Evolutionary conservation across 83 land plant species (phyloP), one percentile per base, ranked within the genome.

Genomic region (Picea mariana): DNA sequence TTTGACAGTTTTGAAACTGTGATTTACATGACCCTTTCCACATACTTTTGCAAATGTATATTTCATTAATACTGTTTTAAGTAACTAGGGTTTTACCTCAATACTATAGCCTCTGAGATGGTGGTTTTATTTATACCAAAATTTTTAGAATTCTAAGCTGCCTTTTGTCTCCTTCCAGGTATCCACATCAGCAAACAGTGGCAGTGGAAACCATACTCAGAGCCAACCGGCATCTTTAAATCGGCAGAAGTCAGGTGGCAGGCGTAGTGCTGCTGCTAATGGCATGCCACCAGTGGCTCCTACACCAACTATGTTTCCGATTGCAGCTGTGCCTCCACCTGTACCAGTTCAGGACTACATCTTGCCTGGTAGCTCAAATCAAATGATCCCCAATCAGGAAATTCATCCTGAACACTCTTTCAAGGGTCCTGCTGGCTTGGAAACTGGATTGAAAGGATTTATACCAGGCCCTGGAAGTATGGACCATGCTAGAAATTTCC

Each of bases 341-440:
- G 23, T 87, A 18, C 82, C 84, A 7, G 83, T 71, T 68, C 82
- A 83, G 66, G 93, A 87, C 3, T 90, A 79, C 85, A 83, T 83
- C 60, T 86, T 80, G 64, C 87, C 79, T 12, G 63, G 62, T 77
- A 62, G 62, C 3, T 60, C 62, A 58, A 77, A 58, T 77, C n/a
- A 72, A 13, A 44, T 77, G 27, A 77, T 77, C 55, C 62, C 77
- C 42, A 73, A 21, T 44, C 23, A 59, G 24, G 79, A 31, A 31
- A 84, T 84, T 26, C 23, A 2, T 72, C 84, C 88, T 47, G 83
- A 79, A 31, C 91, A 82, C 11, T 31, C 84, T 75, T 82, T 85
- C 0, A 80, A 21, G 62, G 88, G 87, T 27, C 47, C 84, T 62
- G 83, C 72, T n/a, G 34, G 84, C 52, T 75, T 80, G 12, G 88